Base-by-base conservation (phyloP, 805 yeast species). In the Kuraishia capsulata region DNA sequence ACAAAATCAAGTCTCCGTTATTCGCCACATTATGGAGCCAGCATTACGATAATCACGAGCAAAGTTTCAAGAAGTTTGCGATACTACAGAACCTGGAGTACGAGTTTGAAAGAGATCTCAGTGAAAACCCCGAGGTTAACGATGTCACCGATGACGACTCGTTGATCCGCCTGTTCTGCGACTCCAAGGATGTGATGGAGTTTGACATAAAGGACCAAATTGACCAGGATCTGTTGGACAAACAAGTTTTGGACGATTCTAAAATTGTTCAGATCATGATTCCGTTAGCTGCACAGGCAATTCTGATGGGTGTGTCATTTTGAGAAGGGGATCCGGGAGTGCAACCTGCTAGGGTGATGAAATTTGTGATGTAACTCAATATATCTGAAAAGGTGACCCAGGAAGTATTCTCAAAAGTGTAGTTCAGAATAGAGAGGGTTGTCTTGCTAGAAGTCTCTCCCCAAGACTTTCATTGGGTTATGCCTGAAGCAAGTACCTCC, bases 221-320 rank as follows among this genome's bases (percentile, higher is more conserved):
- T 11, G 38, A 41, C 13, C 48, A 44, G n/a, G 42, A 42, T 9
- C 34, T 41, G 2, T 38, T 42, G 28, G 49, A 50, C 30, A 40
- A 49, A 5, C 40, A 52, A 20, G 40, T 55, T 25, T n/a, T n/a
- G n/a, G n/a, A n/a, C n/a, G 40, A 57, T 25, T 46, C 52, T 20
- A 48, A 48, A 35, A 44, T 60, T 13, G 57, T 52, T 10, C 51
- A 54, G 40, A 49, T 61, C 18, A 30, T 60, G 32, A 45, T 61
- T 20, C 65, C 66, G 1, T 39, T 58, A 29, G 66, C 65, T n/a
- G 54, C 65, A 1, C 57, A 52, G 33, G 55, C 54, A 2, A 46
- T 59, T 8, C n/a, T n/a, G n/a, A n/a, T n/a, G n/a, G n/a, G n/a
- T n/a, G n/a, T n/a, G n/a, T n/a, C n/a, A n/a, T n/a, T n/a, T n/a